Evolutionary conservation across 2,329 filamentous ascomycete species (phyloP).

Genomic region (Microdochium nivale): DNA sequence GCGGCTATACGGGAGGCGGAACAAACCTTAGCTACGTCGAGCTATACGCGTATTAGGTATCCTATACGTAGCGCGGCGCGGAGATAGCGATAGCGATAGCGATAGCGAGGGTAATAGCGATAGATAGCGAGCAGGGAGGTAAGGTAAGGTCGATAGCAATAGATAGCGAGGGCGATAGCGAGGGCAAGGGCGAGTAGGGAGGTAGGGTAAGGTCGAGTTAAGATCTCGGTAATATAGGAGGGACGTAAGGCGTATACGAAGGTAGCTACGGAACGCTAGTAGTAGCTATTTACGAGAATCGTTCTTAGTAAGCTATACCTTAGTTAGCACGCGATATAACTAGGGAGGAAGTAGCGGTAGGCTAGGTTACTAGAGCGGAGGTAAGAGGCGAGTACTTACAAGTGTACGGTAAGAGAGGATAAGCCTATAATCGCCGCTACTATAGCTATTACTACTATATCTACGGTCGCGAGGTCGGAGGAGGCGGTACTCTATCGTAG

Average conservation of each 20-base stretch:
- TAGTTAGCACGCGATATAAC: not conserved
- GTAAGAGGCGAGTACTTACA: not conserved
- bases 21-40: not conserved
- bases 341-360: not conserved
- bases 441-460: not conserved
- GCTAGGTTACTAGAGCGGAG: not conserved
- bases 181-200: not conserved
- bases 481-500: not conserved
- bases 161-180: no score
- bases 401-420: not conserved
- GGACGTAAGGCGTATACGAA: not conserved
- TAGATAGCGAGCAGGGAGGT: no score
- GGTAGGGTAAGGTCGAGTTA: not conserved
- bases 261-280: not conserved
- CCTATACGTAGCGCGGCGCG: not conserved
- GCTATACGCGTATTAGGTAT: not conserved
- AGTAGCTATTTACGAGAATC: not conserved
- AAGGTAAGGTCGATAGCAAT: no score
- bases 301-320: not conserved
- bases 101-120: no score
- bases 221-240: not conserved
- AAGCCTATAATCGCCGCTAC: not conserved
- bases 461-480: not conserved
- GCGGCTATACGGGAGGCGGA: not conserved
- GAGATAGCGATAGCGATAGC: no score